Conservation (phyloP, 768 basidiomycete genomes). For the Leucosporidium creatinivorum region DNA sequence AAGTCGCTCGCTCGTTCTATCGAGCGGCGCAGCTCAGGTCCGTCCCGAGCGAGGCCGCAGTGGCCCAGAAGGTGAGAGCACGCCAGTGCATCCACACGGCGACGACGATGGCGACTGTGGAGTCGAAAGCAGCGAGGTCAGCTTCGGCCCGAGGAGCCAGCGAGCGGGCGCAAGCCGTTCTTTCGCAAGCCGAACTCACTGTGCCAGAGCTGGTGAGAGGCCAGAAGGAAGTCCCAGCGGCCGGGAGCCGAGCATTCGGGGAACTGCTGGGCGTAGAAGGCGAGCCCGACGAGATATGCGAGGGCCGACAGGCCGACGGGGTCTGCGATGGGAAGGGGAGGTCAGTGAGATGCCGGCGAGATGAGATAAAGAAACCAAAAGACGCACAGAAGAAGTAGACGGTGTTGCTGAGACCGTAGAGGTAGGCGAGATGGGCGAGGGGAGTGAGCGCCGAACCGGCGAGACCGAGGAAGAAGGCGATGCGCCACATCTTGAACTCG, state of each 20-base stretch:
- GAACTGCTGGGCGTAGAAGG: slow-evolving; percentile 32
- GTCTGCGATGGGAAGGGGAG: neutral
- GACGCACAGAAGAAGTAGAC: slow-evolving; percentile 32
- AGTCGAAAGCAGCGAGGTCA: neutral
- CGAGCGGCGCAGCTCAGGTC: neutral
- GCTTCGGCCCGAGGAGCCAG: neutral
- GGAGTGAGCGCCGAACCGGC: slow-evolving; percentile 35
- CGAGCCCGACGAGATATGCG: slow-evolving; percentile 27
- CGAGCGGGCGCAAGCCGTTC: too few relatives aligned
- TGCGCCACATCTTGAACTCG: slow-evolving; percentile 30
- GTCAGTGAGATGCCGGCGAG: too few relatives aligned
- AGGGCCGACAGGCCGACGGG: slow-evolving; percentile 25
- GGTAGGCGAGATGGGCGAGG: slow-evolving; percentile 32
- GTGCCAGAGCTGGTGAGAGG: slow-evolving; percentile 4
- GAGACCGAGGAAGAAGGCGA: slow-evolving; percentile 39
- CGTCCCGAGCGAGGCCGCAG: neutral
- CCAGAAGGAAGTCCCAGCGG: slow-evolving; percentile 7
- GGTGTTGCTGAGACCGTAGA: slow-evolving; percentile 27
- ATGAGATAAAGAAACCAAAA: neutral
- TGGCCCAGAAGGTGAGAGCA: slow-evolving; percentile 19
- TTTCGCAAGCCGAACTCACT: neutral
- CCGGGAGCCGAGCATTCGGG: slow-evolving; percentile 22
- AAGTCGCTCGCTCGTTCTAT: too few relatives aligned
- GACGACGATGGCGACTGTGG: slow-evolving; percentile 23
- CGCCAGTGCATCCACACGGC: slow-evolving; percentile 33